These are phyloP conservation scores for Candida palmyrensis DNA, from an alignment of 805 yeast species.

Conservation along the genomic window DNA sequence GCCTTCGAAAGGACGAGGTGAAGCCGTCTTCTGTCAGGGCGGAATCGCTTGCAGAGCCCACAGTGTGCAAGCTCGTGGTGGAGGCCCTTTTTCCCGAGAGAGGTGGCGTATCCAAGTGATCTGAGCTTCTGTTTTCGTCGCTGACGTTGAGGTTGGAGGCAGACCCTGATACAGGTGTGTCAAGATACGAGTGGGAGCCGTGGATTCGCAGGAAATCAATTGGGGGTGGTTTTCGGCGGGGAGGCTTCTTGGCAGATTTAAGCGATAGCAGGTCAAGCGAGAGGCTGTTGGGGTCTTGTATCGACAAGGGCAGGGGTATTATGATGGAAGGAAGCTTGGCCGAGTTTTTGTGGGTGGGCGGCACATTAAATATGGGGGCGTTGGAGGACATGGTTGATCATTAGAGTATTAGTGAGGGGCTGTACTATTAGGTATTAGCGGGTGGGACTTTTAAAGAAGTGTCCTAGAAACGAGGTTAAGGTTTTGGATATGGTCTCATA, in stretches of 20 bases:
- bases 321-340: constrained; percentile 1
- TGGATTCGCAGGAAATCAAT: constrained; percentile 33
- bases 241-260: constrained; percentile 6
- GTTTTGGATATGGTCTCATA: too few species aligned
- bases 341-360: constrained; percentile 1
- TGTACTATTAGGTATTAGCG: too few species aligned
- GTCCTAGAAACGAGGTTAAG: too few species aligned
- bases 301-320: constrained; percentile 3
- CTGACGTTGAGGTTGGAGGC: neutral
- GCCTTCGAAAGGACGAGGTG: neutral
- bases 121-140: neutral
- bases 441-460: too few species aligned
- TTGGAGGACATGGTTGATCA: neutral
- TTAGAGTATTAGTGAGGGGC: too few species aligned
- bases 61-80: neutral
- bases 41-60: neutral
- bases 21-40: neutral
- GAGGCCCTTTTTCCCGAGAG: too few species aligned
- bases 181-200: constrained; percentile 16
- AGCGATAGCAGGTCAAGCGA: constrained; percentile 1
- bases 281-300: constrained; percentile 2
- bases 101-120: neutral
- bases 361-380: constrained; percentile 5
- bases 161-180: neutral
- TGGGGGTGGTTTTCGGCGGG: constrained; percentile 38